phyloP scores from a whole-genome alignment of 2,329 filamentous ascomycete genomes.

The Sarocladiaceae sp. region DNA sequence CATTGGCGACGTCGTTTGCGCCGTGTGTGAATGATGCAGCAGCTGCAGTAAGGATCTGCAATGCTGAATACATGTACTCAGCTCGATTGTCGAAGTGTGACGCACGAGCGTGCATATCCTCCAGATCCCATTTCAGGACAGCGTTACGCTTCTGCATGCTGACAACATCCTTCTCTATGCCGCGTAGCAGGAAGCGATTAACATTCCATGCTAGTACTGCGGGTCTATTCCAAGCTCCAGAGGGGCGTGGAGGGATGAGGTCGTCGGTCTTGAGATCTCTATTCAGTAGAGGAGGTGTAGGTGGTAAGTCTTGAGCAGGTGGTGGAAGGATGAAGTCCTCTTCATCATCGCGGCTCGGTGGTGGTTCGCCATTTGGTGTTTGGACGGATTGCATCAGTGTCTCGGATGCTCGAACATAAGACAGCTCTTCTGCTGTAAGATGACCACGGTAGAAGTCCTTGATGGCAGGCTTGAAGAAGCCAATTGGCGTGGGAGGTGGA shows the following conservation, averaged over 20 bases:
- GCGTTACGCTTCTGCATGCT: conserved; percentile 40
- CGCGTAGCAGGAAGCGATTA: conserved; percentile 39
- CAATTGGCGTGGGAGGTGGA: conserved; percentile 29
- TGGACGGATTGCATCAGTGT: conserved; percentile 28
- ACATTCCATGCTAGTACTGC: conserved; percentile 35
- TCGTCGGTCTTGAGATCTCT: neutral
- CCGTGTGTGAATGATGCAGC: conserved; percentile 62
- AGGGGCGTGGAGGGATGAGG: conserved; percentile 27
- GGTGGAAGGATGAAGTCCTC: conserved; percentile 27
- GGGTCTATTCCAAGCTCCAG: conserved; percentile 35
- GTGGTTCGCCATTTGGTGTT: conserved; percentile 18
- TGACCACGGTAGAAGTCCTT: conserved; percentile 47
- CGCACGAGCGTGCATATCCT: conserved; percentile 51
- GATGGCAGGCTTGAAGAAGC: conserved; percentile 37
- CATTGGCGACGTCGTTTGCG: conserved; percentile 62
- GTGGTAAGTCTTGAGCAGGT: conserved; percentile 17
- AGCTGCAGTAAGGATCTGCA: conserved; percentile 56
- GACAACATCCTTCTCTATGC: conserved; percentile 45
- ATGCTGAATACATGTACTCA: conserved; percentile 57
- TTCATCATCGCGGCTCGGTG: conserved; percentile 22
- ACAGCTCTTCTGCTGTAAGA: conserved; percentile 40
- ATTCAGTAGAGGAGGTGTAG: neutral
- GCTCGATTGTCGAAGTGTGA: conserved; percentile 53
- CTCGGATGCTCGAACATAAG: conserved; percentile 29
- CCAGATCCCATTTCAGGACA: conserved; percentile 48